A percentile compares a stretch with the other conserved stretches of the same genome.
phyloP scores from a whole-genome alignment of 2,329 filamentous ascomycete genomes.

The Epichloe sibirici region DNA sequence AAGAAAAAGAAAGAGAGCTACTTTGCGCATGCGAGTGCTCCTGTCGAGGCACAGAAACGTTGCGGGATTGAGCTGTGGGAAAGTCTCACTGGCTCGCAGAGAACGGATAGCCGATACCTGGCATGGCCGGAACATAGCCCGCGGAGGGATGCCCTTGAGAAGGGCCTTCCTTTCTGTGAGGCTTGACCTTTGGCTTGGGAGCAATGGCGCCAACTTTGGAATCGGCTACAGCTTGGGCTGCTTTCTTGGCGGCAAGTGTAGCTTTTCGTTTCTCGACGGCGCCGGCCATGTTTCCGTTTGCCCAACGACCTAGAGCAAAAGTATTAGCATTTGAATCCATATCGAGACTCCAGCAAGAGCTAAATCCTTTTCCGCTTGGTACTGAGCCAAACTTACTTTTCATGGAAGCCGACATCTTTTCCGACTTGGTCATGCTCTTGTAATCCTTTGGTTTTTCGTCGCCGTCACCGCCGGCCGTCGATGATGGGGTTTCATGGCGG shows the following conservation, averaged over 20 bases:
- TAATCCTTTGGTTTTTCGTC: constrained; percentile 41
- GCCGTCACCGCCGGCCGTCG: constrained; percentile 16
- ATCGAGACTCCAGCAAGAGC: background rate
- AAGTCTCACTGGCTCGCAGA: constrained; percentile 6
- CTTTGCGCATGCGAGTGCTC: no score
- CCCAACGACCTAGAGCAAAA: constrained; percentile 38
- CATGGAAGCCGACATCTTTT: constrained; percentile 56
- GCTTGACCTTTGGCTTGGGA: constrained; percentile 26
- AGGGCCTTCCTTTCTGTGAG: constrained; percentile 20
- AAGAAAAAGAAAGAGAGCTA: no score
- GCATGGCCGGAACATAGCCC: constrained; percentile 12
- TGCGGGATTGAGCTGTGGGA: background rate
- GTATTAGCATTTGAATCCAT: constrained; percentile 12
- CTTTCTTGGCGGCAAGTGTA: constrained; percentile 47
- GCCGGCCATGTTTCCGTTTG: constrained; percentile 45
- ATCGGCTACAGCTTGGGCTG: constrained; percentile 30
- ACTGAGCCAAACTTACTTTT: constrained; percentile 35
- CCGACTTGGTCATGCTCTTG: constrained; percentile 49
- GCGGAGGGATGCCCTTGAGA: constrained; percentile 3
- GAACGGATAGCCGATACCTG: constrained; percentile 18
- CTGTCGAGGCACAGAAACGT: no score
- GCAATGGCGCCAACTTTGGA: constrained; percentile 23
- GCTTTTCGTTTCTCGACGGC: constrained; percentile 50
- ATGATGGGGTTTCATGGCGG: constrained; percentile 20
- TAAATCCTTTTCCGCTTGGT: background rate